Base-by-base conservation (phyloP, 1,139 yeast genomes). In the Kluyveromyces sp. region DNA sequence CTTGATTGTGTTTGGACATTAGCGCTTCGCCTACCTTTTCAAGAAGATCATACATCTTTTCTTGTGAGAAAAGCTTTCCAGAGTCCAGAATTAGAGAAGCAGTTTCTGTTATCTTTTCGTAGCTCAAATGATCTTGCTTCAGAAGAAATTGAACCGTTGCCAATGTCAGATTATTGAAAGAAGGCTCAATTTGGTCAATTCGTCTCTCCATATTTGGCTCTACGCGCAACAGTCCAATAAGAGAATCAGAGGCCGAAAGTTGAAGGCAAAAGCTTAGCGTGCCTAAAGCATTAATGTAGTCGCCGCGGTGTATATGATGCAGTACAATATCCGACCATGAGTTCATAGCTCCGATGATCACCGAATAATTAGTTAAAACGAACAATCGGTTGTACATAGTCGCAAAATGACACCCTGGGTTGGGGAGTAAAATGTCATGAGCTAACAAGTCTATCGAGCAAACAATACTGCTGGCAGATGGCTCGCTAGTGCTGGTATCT, bases 161-260 rank as follows among this genome's bases (percentile, higher is more conserved):
- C 29, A 60, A 41, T 2, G 61, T 45, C 36, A 84, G 69, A 47
- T 80, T 78, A 0, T 76, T 64, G 28, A 85, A 64, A 36, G 83
- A 77, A 1, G 76, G 77, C 19, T 61, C 60, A 7, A 88, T 73
- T 12, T 80, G 62, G 1, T 53, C 48, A 42, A 74, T 74, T 20
- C 94, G 67, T 18, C 60, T 55, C 0, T 50, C 48, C n/a, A 61
- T 61, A 39, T 71, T 65, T 1, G 58, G 57, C 17, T 52, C 43
- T 33, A 58, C 36, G 15, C 48, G 45, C 2, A 60, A 32, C 15
- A 57, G 31, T 8, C 42, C 33, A 18, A 53, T 45, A 15, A 57
- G 33, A 3, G 54, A 45, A 8, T 52, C 48, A 13, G 53, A 40
- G 3, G 53, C 45, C 6, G 51, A 46, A 53, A 69, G 68, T 28